Conservation (phyloP, 257 asterid genomes). For the Cynanchum wilfordii region DNA sequence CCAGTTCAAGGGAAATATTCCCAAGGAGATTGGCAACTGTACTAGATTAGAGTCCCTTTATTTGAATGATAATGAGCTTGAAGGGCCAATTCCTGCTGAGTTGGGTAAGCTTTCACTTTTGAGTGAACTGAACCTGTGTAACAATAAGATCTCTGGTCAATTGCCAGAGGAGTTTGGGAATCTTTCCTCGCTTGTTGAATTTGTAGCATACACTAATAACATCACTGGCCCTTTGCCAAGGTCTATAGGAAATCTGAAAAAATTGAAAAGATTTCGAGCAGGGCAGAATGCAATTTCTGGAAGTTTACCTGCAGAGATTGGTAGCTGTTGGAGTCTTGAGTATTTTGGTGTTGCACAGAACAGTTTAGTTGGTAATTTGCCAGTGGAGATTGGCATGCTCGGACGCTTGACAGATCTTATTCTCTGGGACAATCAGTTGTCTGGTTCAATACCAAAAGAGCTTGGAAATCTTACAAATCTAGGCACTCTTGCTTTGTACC, state of each 20-base stretch:
- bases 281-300: constrained; percentile 83
- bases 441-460: constrained; percentile 72
- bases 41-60: constrained; percentile 39
- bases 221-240: constrained; percentile 68
- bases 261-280: constrained; percentile 54
- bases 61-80: constrained; percentile 53
- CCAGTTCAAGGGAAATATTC: constrained; percentile 52
- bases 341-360: constrained; percentile 86
- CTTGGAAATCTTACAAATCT: constrained; percentile 66
- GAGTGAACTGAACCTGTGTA: constrained; percentile 48
- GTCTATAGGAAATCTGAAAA: constrained; percentile 57
- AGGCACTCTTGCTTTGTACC: constrained; percentile 60
- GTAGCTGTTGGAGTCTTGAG: constrained; percentile 46
- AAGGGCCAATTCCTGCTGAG: constrained; percentile 64
- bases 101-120: constrained; percentile 46
- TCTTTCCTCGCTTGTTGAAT: constrained; percentile 55
- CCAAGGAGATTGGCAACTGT: constrained; percentile 65
- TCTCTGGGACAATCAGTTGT: constrained; percentile 69
- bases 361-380: constrained; percentile 52
- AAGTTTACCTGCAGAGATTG: constrained; percentile 62
- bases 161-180: constrained; percentile 70
- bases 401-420: constrained; percentile 44
- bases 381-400: constrained; percentile 79
- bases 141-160: constrained; percentile 62
- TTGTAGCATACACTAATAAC: constrained; percentile 78